These are phyloP conservation scores for Mycena venus DNA, from an alignment of 768 basidiomycete species.

Conservation along the genomic window DNA sequence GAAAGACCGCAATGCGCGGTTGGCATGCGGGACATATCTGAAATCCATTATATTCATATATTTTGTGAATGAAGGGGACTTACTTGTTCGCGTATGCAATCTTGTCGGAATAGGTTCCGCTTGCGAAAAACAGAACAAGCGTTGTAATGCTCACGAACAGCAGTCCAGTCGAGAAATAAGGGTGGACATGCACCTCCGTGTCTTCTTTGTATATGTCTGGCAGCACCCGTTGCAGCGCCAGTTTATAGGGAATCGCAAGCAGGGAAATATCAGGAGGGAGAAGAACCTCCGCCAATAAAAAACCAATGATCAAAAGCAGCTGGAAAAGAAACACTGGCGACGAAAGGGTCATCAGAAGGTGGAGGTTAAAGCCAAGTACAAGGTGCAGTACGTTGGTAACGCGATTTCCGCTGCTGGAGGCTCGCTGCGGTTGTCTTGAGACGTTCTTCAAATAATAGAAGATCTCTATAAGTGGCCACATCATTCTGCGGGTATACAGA, in stretches of 20 bases:
- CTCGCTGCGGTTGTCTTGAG: conserved; percentile 93
- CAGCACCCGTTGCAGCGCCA: conserved; percentile 60
- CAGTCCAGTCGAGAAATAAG: conserved; percentile 83
- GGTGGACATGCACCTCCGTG: conserved; percentile 65
- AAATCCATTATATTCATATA: neutral
- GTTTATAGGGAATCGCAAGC: conserved; percentile 72
- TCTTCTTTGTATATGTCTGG: conserved; percentile 64
- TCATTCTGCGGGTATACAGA: conserved; percentile 74
- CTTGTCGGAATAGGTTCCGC: conserved; percentile 96
- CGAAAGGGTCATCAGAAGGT: neutral
- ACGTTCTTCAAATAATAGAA: conserved; percentile 95
- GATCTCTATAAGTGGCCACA: conserved; percentile 84
- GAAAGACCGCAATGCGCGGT: conserved; percentile 89
- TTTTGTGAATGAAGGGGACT: conserved; percentile 45
- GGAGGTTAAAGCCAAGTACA: neutral
- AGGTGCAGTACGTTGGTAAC: conserved; percentile 83
- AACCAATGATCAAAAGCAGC: conserved; percentile 74
- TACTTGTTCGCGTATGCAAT: conserved; percentile 97
- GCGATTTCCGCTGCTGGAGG: conserved; percentile 81
- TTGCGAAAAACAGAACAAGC: conserved; percentile 94
- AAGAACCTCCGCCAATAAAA: conserved; percentile 83
- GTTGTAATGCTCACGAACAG: conserved; percentile 93
- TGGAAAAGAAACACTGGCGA: conserved; percentile 80
- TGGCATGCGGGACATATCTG: conserved; percentile 97
- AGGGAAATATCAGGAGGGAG: conserved; percentile 74